phyloP scores from a whole-genome alignment of 164 flowering plant species.

The Macadamia integrifolia region DNA sequence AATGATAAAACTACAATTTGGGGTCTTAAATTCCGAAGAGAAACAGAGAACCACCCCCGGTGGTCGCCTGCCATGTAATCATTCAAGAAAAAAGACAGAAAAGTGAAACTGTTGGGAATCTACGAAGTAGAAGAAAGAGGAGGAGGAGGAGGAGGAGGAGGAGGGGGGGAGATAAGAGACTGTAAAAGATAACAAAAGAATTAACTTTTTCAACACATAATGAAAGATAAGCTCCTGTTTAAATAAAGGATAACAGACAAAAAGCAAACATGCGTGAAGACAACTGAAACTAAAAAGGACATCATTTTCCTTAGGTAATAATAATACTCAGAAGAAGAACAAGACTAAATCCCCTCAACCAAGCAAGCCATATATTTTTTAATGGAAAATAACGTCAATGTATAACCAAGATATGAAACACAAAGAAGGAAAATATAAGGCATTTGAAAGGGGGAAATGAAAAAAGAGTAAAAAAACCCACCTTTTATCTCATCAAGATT shows the following conservation, averaged over 20 bases:
- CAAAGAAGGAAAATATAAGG: background rate
- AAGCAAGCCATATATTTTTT: background rate
- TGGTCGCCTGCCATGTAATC: no score
- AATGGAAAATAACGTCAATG: background rate
- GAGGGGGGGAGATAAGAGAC: background rate
- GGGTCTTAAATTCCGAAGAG: no score
- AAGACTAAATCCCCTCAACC: background rate
- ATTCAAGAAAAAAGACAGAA: no score
- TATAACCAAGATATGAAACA: background rate
- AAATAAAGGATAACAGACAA: no score
- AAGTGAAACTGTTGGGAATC: background rate
- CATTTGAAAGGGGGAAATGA: background rate
- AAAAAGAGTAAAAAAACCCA: conserved; percentile 16
- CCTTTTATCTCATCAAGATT: conserved; percentile 88
- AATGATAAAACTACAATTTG: no score
- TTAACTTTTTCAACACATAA: no score
- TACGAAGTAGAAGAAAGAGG: background rate
- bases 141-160: background rate
- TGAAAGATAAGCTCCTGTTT: no score
- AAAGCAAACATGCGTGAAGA: no score
- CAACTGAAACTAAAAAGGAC: no score
- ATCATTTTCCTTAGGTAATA: no score
- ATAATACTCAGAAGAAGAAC: background rate
- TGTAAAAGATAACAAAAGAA: no score
- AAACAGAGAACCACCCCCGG: no score